phyloP scores from a whole-genome alignment of 352 stramenopile genomes.

The Pseudoperonospora humuli region DNA sequence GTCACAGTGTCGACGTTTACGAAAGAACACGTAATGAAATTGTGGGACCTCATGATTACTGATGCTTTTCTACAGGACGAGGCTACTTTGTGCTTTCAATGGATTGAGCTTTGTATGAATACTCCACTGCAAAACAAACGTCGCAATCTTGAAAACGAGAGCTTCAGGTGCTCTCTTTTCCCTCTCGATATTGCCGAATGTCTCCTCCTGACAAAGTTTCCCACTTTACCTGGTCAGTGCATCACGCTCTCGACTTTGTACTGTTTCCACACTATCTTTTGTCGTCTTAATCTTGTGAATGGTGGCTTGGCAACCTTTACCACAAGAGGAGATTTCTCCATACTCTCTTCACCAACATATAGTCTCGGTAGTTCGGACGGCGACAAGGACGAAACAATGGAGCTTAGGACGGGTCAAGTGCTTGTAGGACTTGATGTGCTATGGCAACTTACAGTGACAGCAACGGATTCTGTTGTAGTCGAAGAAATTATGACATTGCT shows the following conservation, averaged over 20 bases:
- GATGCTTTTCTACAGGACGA: slow-evolving; percentile 33
- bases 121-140: slow-evolving; percentile 8
- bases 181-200: slow-evolving; percentile 18
- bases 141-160: background rate
- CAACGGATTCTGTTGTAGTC: slow-evolving; percentile 33
- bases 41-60: slow-evolving; percentile 45
- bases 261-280: slow-evolving; percentile 71
- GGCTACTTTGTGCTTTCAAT: slow-evolving; percentile 59
- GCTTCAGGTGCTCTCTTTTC: slow-evolving; percentile 12
- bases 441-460: slow-evolving; percentile 50
- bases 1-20: slow-evolving; percentile 1
- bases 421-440: slow-evolving; percentile 45
- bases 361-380: slow-evolving; percentile 7
- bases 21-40: slow-evolving; percentile 17
- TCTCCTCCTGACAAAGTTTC: slow-evolving; percentile 41
- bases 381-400: slow-evolving; percentile 14
- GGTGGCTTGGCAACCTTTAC: slow-evolving; percentile 32
- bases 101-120: slow-evolving; percentile 60
- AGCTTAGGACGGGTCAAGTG: slow-evolving; percentile 33
- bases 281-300: slow-evolving; percentile 36
- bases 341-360: slow-evolving; percentile 3
- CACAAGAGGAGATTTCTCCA: background rate
- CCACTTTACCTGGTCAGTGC: slow-evolving; percentile 15
- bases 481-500: slow-evolving; percentile 61
- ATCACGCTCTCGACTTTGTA: slow-evolving; percentile 43